Evolutionary conservation across 1,139 yeast species (phyloP), one percentile per base, ranked within the genome.

Genomic region (Hemisphaericaspora subhashii): DNA sequence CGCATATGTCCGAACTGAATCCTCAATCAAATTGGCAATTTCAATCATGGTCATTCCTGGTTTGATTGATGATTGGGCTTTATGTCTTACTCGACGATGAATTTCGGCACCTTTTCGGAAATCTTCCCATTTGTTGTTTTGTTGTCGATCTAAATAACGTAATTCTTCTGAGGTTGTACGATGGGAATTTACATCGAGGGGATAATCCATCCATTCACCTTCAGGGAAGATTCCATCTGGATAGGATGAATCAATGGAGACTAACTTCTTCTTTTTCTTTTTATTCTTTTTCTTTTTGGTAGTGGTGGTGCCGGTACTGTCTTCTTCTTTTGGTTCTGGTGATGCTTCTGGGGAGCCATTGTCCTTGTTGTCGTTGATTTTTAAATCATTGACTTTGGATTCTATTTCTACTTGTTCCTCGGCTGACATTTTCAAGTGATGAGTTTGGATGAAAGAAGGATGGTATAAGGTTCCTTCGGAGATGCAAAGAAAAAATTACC

Each of bases 51-150:
- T 68, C 96, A 90, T 86, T 17, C 98, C 98, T 1, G 98, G 97
- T 60, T 81, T 79, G 52, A 92, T 77, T 46, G 74, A 72, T 41
- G 81, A 75, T 50, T 79, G 83, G 1, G 95, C 88, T 60, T 86
- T 81, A 47, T 79, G 80, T 54, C 98, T 81, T 17, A 87, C 97
- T 53, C 95, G 77, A 49, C 98, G 80, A 58, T 92, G 98, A 39
- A 89, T 85, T 62, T 92, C 99, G 1, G 98, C 96, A 33, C 90
- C 98, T 58, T 89, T 88, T 54, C 99, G 81, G 65, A 89, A 83
- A 48, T 90, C 97, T 50, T 89, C 85, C 86, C 95, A 87, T 42
- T 62, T 66, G 46, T 73, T 69, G 50, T 77, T 74, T 46, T 72
- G 68, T 56, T 81, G 86, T 46, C 89, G 74, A 51, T 86, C 95